phyloP scores from a whole-genome alignment of 2,329 filamentous ascomycete genomes.

The Phyllosticta citrichinensis region DNA sequence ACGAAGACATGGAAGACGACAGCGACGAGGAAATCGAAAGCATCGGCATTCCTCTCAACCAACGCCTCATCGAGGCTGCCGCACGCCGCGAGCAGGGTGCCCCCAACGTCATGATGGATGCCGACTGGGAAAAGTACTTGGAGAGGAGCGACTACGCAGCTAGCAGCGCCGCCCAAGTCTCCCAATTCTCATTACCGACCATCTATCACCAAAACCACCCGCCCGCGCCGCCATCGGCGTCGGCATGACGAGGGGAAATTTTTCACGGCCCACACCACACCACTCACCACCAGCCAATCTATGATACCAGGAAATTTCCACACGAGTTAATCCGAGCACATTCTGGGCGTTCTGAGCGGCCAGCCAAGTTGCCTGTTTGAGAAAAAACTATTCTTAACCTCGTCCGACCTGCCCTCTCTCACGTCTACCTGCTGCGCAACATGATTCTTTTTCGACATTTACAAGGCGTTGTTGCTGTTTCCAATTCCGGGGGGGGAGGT shows the following conservation, averaged over 20 bases:
- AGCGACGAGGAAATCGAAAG: conserved; percentile 42
- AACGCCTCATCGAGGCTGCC: conserved; percentile 54
- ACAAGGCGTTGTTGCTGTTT: conserved; percentile 7
- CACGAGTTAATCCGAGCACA: not conserved
- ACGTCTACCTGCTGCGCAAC: not conserved
- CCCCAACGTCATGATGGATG: conserved; percentile 52
- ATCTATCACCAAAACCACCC: not conserved
- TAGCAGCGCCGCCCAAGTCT: conserved; percentile 45
- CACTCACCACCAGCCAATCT: not conserved
- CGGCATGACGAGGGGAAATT: not conserved
- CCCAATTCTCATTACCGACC: not conserved
- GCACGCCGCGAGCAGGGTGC: conserved; percentile 50
- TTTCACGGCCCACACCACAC: not conserved
- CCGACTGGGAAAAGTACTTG: conserved; percentile 66
- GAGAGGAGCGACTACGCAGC: conserved; percentile 38
- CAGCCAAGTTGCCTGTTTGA: not conserved
- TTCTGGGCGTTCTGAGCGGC: not conserved
- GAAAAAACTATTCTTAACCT: not conserved
- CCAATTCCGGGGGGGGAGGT: conserved; percentile 2
- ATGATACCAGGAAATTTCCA: not conserved
- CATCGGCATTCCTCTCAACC: conserved; percentile 50
- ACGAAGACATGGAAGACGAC: conserved; percentile 29
- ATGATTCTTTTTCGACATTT: conserved; percentile 7
- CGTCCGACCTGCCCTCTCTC: not conserved
- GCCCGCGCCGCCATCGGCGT: not conserved